These are phyloP conservation scores for Hamigera avellanea DNA, from an alignment of 495 filamentous ascomycete genomes.

Conservation along the genomic window DNA sequence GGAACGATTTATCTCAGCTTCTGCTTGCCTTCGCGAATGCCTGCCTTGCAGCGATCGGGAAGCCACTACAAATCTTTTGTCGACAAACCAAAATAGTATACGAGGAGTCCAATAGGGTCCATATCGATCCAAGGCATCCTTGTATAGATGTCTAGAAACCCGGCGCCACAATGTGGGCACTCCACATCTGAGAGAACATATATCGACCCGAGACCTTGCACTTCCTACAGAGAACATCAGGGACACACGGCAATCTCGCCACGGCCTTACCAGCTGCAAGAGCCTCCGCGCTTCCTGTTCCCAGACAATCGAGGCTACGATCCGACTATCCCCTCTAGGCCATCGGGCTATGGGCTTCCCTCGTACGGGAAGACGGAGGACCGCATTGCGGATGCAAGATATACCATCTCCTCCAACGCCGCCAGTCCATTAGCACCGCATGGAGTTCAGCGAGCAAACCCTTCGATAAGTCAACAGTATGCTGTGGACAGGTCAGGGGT, in stretches of 20 bases:
- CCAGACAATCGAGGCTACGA: slow-evolving; percentile 12
- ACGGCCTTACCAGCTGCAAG: slow-evolving; percentile 1
- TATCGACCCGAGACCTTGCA: slow-evolving; percentile 2
- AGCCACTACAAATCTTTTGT: background rate
- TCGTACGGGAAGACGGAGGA: slow-evolving; percentile 8
- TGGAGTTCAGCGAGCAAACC: slow-evolving; percentile 12
- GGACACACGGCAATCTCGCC: background rate
- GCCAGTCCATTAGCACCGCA: slow-evolving; percentile 8
- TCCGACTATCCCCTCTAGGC: slow-evolving; percentile 6
- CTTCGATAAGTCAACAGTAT: slow-evolving; percentile 9
- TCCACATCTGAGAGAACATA: slow-evolving; percentile 6
- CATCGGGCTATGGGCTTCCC: slow-evolving; percentile 9
- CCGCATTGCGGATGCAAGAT: slow-evolving; percentile 13
- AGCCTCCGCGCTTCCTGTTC: slow-evolving; percentile 12
- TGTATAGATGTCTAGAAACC: slow-evolving; percentile 15
- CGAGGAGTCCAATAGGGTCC: too few relatives aligned
- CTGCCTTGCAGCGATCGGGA: slow-evolving; percentile 1
- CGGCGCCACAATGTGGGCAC: slow-evolving; percentile 10
- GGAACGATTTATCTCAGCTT: too few relatives aligned
- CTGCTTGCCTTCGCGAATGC: slow-evolving; percentile 3
- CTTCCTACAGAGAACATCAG: slow-evolving; percentile 6
- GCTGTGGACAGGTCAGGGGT: slow-evolving; percentile 8
- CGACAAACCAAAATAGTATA: too few relatives aligned
- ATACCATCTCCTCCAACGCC: slow-evolving; percentile 15
- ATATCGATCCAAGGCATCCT: too few relatives aligned